These are phyloP conservation scores for Fraxinus americana DNA, from an alignment of 257 asterid species.

Conservation along the genomic window DNA sequence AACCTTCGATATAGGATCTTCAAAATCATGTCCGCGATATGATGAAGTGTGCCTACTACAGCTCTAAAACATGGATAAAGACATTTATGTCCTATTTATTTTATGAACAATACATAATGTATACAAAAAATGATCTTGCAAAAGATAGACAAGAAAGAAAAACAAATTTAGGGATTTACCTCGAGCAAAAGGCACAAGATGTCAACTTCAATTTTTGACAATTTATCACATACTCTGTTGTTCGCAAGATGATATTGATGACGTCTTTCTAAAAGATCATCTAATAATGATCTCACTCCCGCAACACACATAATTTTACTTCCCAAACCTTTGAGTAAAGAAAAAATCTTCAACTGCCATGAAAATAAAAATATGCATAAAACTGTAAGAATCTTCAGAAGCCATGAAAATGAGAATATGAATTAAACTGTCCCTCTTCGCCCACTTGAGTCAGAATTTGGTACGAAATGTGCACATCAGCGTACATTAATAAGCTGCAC, in stretches of 20 bases:
- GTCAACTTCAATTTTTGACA: conserved; percentile 65
- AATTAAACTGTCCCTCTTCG: neutral
- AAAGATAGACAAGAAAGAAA: conserved; percentile 4
- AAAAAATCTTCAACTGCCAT: conserved; percentile 74
- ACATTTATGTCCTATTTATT: neutral
- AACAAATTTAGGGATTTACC: conserved; percentile 43
- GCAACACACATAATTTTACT: conserved; percentile 45
- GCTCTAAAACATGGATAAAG: conserved; percentile 44
- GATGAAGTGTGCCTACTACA: conserved; percentile 50
- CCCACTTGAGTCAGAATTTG: conserved; percentile 11
- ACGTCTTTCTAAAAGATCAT: conserved; percentile 63
- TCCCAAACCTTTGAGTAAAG: conserved; percentile 71
- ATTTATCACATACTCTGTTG: conserved; percentile 36
- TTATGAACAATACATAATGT: conserved; percentile 7
- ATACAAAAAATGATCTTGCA: neutral
- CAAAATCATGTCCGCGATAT: conserved; percentile 36
- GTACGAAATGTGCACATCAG: neutral
- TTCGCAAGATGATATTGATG: conserved; percentile 39
- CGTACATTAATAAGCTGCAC: neutral
- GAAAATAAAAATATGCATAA: conserved; percentile 8
- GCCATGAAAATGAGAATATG: neutral
- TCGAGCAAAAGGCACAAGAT: conserved; percentile 76
- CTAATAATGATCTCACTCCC: conserved; percentile 56
- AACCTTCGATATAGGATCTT: conserved; percentile 52
- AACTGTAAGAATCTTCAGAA: no score